phyloP scores from a whole-genome alignment of 495 filamentous ascomycete species.

The Xylaria castorea region DNA sequence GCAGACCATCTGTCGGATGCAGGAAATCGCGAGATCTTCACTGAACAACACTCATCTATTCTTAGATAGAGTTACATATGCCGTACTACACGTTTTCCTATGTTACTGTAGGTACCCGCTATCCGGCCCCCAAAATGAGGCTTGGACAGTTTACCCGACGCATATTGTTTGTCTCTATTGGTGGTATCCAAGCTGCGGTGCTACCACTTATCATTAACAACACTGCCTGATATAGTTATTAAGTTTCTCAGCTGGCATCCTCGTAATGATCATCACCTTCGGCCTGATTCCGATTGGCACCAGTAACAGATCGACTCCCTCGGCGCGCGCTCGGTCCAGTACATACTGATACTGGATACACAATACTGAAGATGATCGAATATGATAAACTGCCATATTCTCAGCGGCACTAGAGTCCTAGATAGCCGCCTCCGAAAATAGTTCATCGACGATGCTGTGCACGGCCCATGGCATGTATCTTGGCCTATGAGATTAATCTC shows the following conservation, averaged over 20 bases:
- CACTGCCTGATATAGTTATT: neutral
- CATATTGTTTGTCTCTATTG: constrained; percentile 10
- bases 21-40: neutral
- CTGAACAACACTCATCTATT: constrained; percentile 14
- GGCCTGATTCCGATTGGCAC: neutral
- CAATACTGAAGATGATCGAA: neutral
- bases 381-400: neutral
- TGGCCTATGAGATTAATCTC: neutral
- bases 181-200: neutral
- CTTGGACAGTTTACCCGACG: neutral
- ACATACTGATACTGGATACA: neutral
- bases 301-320: neutral
- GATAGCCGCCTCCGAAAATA: neutral
- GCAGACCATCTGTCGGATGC: neutral
- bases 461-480: neutral
- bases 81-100: neutral
- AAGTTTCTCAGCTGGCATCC: neutral
- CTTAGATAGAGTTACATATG: constrained; percentile 17
- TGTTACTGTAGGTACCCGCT: constrained; percentile 14
- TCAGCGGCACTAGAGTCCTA: neutral
- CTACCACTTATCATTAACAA: neutral
- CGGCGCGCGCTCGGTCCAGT: neutral
- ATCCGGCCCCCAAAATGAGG: constrained; percentile 3
- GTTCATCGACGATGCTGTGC: neutral
- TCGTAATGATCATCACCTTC: neutral